phyloP scores from a whole-genome alignment of 2,329 filamentous ascomycete genomes.

The Daldinia eschscholtzii region DNA sequence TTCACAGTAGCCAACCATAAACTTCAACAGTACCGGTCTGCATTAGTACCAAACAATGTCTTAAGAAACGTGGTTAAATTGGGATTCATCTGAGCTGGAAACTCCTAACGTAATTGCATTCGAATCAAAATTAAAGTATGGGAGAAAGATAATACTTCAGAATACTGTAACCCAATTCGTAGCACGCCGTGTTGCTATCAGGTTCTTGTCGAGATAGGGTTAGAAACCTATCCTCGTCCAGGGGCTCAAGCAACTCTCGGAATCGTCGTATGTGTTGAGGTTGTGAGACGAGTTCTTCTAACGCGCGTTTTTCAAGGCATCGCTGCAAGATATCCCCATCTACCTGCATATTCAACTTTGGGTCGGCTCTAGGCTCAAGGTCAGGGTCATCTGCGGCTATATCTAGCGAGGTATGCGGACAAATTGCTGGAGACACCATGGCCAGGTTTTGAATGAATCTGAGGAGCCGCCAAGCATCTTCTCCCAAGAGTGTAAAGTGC shows the following conservation, averaged over 20 bases:
- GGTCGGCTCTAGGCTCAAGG: conserved; percentile 57
- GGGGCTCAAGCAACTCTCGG: conserved; percentile 61
- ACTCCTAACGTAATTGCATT: conserved; percentile 13
- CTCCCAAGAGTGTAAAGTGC: conserved; percentile 75
- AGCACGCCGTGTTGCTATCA: conserved; percentile 54
- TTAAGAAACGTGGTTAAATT: not conserved
- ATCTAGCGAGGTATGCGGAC: conserved; percentile 59
- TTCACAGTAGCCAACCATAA: not conserved
- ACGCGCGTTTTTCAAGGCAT: conserved; percentile 61
- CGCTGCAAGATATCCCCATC: conserved; percentile 74
- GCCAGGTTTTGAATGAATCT: conserved; percentile 79
- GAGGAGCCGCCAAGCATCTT: conserved; percentile 75
- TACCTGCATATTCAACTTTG: conserved; percentile 69
- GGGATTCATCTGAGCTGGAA: not conserved
- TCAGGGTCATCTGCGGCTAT: conserved; percentile 32
- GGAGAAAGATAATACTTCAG: conserved; percentile 66
- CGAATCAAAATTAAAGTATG: conserved; percentile 56
- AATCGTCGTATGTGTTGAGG: conserved; percentile 32
- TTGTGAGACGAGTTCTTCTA: conserved; percentile 63
- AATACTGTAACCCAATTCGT: conserved; percentile 66
- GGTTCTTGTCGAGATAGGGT: conserved; percentile 47
- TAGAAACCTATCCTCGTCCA: conserved; percentile 63
- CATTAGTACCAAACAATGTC: not conserved
- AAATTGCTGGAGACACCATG: conserved; percentile 60
- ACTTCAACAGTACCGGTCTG: not conserved